Evolutionary conservation across 257 asterid species (phyloP).

Genomic region (Solanum habrochaites): DNA sequence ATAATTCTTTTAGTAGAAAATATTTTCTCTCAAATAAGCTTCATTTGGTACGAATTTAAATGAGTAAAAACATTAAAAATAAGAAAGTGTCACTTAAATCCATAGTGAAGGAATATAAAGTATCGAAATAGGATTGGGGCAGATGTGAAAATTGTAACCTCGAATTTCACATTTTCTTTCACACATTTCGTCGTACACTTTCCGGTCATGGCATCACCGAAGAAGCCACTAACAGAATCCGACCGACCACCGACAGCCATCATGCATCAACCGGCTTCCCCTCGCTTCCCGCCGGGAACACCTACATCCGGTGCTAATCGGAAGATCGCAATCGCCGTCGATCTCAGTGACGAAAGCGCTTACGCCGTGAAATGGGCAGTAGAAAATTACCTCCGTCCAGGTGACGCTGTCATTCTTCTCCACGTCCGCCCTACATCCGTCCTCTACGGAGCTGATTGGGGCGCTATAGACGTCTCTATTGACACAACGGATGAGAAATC

Average conservation of each 20-base stretch:
- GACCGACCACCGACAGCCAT: constrained; percentile 34
- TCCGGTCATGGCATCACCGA: constrained; percentile 39
- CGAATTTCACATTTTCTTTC: not conserved
- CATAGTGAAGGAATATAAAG: not conserved
- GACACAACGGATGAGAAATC: constrained; percentile 38
- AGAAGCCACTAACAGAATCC: constrained; percentile 23
- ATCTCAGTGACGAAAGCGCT: constrained; percentile 74
- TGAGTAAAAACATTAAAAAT: too few relatives aligned
- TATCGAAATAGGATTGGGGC: not conserved
- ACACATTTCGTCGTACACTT: not conserved
- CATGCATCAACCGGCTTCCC: constrained; percentile 61
- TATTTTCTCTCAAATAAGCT: not conserved
- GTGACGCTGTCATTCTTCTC: constrained; percentile 70
- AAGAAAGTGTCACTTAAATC: not conserved
- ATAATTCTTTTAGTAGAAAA: too few relatives aligned
- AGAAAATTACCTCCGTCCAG: constrained; percentile 61
- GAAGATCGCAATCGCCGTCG: constrained; percentile 62
- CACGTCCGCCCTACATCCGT: constrained; percentile 40
- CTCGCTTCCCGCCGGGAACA: constrained; percentile 43
- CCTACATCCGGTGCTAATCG: constrained; percentile 51
- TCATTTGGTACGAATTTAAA: fast-evolving
- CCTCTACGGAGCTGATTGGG: constrained; percentile 63
- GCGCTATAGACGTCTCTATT: constrained; percentile 29
- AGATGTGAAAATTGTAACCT: not conserved
- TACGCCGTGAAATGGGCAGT: constrained; percentile 69